Evolutionary conservation across 1,284 basidiomycete genomes (phyloP), one percentile per base, ranked within the genome.

Genomic region (Xerocomus amazonicus): DNA sequence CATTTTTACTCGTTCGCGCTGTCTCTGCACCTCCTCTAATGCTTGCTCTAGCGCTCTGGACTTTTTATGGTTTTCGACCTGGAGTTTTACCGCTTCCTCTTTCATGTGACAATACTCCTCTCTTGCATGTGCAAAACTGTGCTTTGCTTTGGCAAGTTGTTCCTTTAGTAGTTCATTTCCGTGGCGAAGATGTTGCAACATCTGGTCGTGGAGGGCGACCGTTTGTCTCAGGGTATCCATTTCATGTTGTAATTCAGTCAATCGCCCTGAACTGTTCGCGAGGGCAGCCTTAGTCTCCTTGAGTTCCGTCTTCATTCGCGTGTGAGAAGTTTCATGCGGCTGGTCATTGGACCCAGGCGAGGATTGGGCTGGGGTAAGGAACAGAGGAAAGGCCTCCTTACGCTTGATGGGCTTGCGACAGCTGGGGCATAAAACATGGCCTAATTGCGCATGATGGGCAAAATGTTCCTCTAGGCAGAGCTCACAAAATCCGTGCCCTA

Each of bases 401-500:
- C 54, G 62, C 42, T 38, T 55, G 35, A 69, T 38, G 23, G 54
- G 55, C 32, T 68, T 65, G 48, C 63, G 65, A 42, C 63, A 66
- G 14, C 65, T 54, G 23, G 67, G 63, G 7, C 63, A 66, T 19
- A 54, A 54, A 17, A 49, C 42, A 14, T 34, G 40, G 28, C 9
- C 34, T 19, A 46, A 35, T 7, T 34, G 51, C 13, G 42, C 45
- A n/a, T 50, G 38, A 10, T 53, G 59, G 23, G 59, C 31, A 41
- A 62, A 55, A 31, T 66, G 59, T 14, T 50, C 56, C 16, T 54
- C 58, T 13, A 66, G 43, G 33, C 63, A 66, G 47, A 56, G 61
- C 36, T 53, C 62, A 43, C 63, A 66, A 37, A 66, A 66, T 42
- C 65, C 67, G 51, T 66, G 67, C 9, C 63, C 63, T 69, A 43